These are phyloP conservation scores for Breviolum minutum DNA, from an alignment of 73 alveolate species.

Conservation along the genomic window DNA sequence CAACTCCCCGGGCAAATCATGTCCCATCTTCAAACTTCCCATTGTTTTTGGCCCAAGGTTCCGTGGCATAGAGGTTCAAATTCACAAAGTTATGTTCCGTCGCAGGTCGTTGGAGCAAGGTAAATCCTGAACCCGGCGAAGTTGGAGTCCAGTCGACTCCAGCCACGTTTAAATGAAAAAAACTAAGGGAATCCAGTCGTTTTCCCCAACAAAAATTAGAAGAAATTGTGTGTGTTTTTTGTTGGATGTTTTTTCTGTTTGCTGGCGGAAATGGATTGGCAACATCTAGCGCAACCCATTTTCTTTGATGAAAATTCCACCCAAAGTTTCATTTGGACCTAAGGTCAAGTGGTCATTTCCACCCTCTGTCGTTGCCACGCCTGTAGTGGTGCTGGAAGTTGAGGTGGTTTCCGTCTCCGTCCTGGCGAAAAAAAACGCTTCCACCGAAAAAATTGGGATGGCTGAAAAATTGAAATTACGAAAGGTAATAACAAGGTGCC, in stretches of 20 bases:
- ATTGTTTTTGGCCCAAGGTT: background rate
- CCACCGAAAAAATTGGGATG: background rate
- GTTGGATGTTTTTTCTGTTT: too few species aligned
- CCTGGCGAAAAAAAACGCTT: constrained; percentile 20
- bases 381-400: constrained; percentile 77
- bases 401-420: constrained; percentile 27
- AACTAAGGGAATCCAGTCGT: too few species aligned
- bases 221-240: too few species aligned
- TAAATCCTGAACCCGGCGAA: constrained; percentile 68
- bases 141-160: too few species aligned
- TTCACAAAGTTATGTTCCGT: constrained; percentile 25
- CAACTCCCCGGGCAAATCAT: background rate
- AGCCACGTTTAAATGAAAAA: too few species aligned
- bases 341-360: background rate
- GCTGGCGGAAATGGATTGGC: background rate
- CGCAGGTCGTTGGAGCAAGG: constrained; percentile 48
- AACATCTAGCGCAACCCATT: background rate
- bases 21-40: background rate
- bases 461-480: too few species aligned
- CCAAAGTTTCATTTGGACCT: background rate
- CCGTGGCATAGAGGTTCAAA: constrained; percentile 65
- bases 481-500: too few species aligned
- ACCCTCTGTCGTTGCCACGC: background rate
- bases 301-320: background rate
- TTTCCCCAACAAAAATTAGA: too few species aligned